phyloP scores from a whole-genome alignment of 1,284 basidiomycete species.

The Grifola frondosa region DNA sequence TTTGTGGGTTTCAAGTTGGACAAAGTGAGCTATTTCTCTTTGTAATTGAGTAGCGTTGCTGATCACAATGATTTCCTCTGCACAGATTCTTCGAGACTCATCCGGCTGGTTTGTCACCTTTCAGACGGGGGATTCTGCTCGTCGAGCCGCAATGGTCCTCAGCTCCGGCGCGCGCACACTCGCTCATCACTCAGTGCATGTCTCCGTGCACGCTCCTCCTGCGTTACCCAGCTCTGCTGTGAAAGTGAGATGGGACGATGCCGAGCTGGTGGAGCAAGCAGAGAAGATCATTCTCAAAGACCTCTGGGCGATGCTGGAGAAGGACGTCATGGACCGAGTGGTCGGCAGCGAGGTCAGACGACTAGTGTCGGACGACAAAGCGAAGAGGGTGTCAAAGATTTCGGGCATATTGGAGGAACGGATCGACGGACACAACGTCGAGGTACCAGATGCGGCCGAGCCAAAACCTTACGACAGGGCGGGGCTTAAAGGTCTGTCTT shows the following conservation, averaged over 20 bases:
- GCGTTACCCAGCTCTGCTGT: constrained; percentile 31
- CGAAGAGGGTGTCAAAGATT: constrained; percentile 28
- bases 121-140: constrained; percentile 53
- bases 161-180: constrained; percentile 50
- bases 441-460: constrained; percentile 22
- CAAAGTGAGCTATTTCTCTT: constrained; percentile 44
- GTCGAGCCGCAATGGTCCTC: constrained; percentile 60
- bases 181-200: constrained; percentile 56
- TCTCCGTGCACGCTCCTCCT: constrained; percentile 55
- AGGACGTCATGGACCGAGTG: constrained; percentile 69
- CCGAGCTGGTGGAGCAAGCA: constrained; percentile 62
- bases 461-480: constrained; percentile 14
- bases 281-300: constrained; percentile 63
- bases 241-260: constrained; percentile 53
- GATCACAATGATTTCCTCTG: constrained; percentile 3
- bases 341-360: constrained; percentile 57
- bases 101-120: constrained; percentile 74
- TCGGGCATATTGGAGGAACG: constrained; percentile 26
- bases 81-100: constrained; percentile 64
- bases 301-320: constrained; percentile 57
- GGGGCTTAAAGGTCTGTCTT: constrained; percentile 64
- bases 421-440: constrained; percentile 15
- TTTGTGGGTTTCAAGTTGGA: constrained; percentile 67
- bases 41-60: constrained; percentile 2
- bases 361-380: constrained; percentile 52